Evolutionary conservation across 73 alveolate species (phyloP).

Genomic region (Uronychia binucleata): DNA sequence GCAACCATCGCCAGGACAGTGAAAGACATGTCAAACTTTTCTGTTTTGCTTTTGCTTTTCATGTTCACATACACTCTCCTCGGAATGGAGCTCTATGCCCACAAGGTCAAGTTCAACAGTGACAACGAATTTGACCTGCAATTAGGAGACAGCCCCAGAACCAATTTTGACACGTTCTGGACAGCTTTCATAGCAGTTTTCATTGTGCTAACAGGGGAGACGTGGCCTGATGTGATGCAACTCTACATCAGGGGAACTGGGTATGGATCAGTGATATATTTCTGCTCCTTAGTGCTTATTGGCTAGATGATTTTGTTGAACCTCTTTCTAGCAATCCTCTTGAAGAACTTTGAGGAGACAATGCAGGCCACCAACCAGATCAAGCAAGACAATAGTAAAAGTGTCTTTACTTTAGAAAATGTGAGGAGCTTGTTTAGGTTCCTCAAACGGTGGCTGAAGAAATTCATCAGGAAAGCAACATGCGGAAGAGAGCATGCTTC

Average conservation of each 20-base stretch:
- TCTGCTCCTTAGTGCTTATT: slow-evolving; percentile 27
- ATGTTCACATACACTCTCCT: slow-evolving; percentile 21
- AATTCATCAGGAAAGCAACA: neutral
- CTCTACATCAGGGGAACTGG: slow-evolving; percentile 23
- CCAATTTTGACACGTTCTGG: slow-evolving; percentile 21
- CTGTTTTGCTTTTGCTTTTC: slow-evolving; percentile 13
- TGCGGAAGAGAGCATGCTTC: too few relatives aligned
- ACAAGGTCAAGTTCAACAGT: slow-evolving; percentile 26
- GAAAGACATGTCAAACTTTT: slow-evolving; percentile 37
- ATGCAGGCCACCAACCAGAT: neutral
- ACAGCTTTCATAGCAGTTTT: slow-evolving; percentile 28
- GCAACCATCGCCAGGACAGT: slow-evolving; percentile 25
- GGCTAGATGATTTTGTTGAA: slow-evolving; percentile 49
- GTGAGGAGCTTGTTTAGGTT: neutral
- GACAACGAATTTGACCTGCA: slow-evolving; percentile 24
- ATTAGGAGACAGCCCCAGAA: slow-evolving; percentile 19
- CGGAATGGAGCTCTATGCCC: slow-evolving; percentile 52
- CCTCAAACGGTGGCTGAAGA: neutral
- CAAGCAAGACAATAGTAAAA: neutral
- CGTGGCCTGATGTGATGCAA: slow-evolving; percentile 22
- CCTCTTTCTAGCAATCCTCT: slow-evolving; percentile 55
- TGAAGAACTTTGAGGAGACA: slow-evolving; percentile 55
- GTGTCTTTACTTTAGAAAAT: neutral
- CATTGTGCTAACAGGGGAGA: slow-evolving; percentile 28
- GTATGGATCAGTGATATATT: slow-evolving; percentile 32